These are phyloP conservation scores for Hymenoscyphus salicellus DNA, from an alignment of 2,329 filamentous ascomycete species.

Conservation along the genomic window DNA sequence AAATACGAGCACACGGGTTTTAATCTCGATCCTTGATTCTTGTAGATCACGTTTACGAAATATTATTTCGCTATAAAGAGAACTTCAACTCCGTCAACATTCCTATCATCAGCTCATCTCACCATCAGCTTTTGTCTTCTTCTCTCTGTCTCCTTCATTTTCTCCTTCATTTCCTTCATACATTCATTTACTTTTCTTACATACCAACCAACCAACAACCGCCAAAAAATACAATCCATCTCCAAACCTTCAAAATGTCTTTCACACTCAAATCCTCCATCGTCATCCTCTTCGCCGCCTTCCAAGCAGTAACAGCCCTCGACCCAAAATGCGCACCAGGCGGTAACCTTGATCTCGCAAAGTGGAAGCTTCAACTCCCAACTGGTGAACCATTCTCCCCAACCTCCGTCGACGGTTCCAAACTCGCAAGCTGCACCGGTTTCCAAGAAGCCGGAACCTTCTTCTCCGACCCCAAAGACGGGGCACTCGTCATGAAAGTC, in stretches of 20 bases:
- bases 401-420: constrained; percentile 32
- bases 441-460: constrained; percentile 32
- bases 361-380: constrained; percentile 42
- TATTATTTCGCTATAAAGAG: background rate
- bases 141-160: background rate
- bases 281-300: background rate
- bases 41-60: background rate
- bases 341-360: constrained; percentile 29
- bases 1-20: background rate
- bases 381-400: constrained; percentile 34
- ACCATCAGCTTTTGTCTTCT: background rate
- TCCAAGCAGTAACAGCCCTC: background rate
- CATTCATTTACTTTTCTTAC: background rate
- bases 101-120: background rate
- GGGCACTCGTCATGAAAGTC: constrained; percentile 42
- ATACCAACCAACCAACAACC: background rate
- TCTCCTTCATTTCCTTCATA: background rate
- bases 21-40: background rate
- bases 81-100: background rate
- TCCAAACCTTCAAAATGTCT: background rate
- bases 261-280: background rate
- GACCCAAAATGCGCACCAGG: background rate
- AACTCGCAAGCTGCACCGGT: constrained; percentile 39
- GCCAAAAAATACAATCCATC: background rate
- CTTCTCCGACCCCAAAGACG: constrained; percentile 40